A percentile compares a stretch with the other conserved stretches of the same genome.
phyloP scores from a whole-genome alignment of 177 flowering plant genomes.

The Vitis hybrid region DNA sequence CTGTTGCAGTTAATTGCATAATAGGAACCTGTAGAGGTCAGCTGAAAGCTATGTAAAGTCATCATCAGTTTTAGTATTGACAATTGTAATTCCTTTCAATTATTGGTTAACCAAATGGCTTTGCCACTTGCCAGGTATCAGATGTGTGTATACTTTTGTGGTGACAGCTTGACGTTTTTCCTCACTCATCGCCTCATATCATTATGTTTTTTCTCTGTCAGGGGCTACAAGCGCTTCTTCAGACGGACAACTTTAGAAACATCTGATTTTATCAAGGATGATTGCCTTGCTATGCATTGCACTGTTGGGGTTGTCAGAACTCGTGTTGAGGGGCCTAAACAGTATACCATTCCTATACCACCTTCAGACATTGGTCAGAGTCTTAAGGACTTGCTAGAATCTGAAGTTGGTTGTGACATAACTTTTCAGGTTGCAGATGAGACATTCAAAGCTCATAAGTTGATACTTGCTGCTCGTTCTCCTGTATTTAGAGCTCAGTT shows the following conservation, averaged over 20 bases:
- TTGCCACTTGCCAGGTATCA: too few species aligned
- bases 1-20: too few species aligned
- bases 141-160: not conserved
- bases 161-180: not conserved
- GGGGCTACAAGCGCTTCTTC: constrained; percentile 89
- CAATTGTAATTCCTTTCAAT: too few species aligned
- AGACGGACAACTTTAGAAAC: constrained; percentile 57
- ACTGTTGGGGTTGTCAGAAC: constrained; percentile 77
- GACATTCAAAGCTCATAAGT: constrained; percentile 66
- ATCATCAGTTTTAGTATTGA: too few species aligned
- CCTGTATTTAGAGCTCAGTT: constrained; percentile 77
- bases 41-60: too few species aligned
- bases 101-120: too few species aligned
- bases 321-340: constrained; percentile 53
- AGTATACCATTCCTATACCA: constrained; percentile 35
- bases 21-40: too few species aligned
- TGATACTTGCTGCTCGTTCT: constrained; percentile 84
- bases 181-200: not conserved
- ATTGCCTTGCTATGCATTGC: constrained; percentile 66
- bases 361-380: constrained; percentile 55
- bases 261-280: constrained; percentile 73
- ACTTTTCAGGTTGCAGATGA: constrained; percentile 61
- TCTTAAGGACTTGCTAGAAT: constrained; percentile 47
- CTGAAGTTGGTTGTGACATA: constrained; percentile 65
- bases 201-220: constrained; percentile 22